These are phyloP conservation scores for Malania oleifera DNA, from an alignment of 164 flowering plant genomes.

Conservation along the genomic window DNA sequence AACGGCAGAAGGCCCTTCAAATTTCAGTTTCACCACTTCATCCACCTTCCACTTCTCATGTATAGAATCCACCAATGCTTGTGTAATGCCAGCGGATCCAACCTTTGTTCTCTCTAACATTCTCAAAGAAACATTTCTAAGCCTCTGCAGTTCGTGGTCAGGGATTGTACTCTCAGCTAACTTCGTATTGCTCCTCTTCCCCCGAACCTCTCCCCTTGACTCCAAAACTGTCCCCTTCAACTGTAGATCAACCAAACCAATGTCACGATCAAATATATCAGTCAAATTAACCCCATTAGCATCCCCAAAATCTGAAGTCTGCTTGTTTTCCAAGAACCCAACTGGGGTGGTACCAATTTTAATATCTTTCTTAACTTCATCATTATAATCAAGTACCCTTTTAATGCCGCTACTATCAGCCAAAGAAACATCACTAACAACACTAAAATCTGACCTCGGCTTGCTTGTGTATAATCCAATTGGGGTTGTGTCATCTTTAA, in stretches of 20 bases:
- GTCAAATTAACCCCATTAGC: not conserved
- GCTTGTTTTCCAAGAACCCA: slow-evolving; percentile 11
- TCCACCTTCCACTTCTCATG: slow-evolving; percentile 74
- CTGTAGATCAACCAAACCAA: slow-evolving; percentile 29
- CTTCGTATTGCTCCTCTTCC: slow-evolving; percentile 41
- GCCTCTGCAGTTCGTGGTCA: slow-evolving; percentile 68
- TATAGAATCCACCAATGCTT: slow-evolving; percentile 61
- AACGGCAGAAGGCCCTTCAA: slow-evolving; percentile 58
- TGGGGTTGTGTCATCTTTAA: not conserved
- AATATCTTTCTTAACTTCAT: not conserved
- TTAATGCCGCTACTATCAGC: not conserved
- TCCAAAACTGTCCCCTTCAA: slow-evolving; percentile 33
- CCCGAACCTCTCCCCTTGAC: slow-evolving; percentile 17
- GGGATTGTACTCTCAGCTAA: slow-evolving; percentile 71
- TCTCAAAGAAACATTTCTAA: slow-evolving; percentile 61
- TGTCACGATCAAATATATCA: slow-evolving; percentile 6
- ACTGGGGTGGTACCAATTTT: slow-evolving; percentile 6
- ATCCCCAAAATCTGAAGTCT: not conserved
- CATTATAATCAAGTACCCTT: slow-evolving; percentile 3
- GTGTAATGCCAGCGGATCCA: slow-evolving; percentile 68
- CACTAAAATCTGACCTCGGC: not conserved
- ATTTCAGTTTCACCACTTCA: slow-evolving; percentile 87
- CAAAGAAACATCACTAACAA: too few relatives aligned
- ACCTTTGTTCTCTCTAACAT: slow-evolving; percentile 79
- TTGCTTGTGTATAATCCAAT: not conserved